Evolutionary conservation across 2,329 filamentous ascomycete genomes (phyloP).

Genomic region (Alternaria alternata): DNA sequence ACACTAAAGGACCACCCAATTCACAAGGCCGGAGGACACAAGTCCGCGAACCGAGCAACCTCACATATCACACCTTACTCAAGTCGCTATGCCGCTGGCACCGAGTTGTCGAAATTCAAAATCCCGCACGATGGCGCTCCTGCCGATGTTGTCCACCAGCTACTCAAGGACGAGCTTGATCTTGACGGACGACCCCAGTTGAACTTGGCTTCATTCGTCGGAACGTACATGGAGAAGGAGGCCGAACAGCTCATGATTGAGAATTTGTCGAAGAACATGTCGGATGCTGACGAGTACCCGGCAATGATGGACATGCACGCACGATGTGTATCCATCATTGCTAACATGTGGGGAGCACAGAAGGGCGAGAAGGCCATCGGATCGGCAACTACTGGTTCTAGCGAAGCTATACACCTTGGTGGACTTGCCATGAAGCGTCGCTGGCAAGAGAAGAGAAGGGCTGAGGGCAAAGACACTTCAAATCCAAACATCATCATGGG

Average conservation of each 20-base stretch:
- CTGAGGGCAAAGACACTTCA: conserved; percentile 67
- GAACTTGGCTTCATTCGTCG: conserved; percentile 74
- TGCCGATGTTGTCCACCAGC: conserved; percentile 70
- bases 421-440: conserved; percentile 73
- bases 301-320: conserved; percentile 65
- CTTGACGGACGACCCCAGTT: conserved; percentile 65
- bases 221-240: conserved; percentile 75
- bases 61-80: conserved; percentile 66
- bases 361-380: conserved; percentile 71
- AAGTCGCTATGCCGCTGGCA: conserved; percentile 63
- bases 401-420: conserved; percentile 74
- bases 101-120: conserved; percentile 67
- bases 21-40: conserved; percentile 48
- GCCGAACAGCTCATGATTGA: conserved; percentile 71
- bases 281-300: conserved; percentile 66
- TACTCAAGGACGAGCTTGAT: conserved; percentile 58
- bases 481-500: conserved; percentile 80
- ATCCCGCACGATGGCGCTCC: conserved; percentile 66
- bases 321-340: conserved; percentile 73
- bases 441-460: conserved; percentile 71
- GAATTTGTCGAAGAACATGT: conserved; percentile 74
- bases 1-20: conserved; percentile 59
- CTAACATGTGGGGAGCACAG: conserved; percentile 70
- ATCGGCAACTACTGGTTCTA: conserved; percentile 74
- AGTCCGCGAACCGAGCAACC: conserved; percentile 49